Evolutionary conservation across 371 early-diverging fungal species (phyloP).

Genomic region (Apophysomyces elegans): DNA sequence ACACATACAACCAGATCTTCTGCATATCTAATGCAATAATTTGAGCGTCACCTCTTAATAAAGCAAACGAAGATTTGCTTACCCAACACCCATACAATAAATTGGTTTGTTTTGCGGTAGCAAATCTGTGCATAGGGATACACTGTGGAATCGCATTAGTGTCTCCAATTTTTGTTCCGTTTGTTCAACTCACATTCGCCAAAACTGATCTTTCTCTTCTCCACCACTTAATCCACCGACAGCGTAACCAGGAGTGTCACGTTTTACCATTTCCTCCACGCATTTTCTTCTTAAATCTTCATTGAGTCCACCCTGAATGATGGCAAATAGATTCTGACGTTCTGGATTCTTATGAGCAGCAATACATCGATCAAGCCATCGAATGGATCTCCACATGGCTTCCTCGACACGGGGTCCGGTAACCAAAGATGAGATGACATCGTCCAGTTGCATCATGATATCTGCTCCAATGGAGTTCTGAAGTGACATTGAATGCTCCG

Average conservation of each 20-base stretch:
- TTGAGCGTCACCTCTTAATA: conserved; percentile 41
- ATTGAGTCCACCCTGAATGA: conserved; percentile 94
- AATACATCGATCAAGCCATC: conserved; percentile 96
- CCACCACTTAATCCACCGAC: conserved; percentile 97
- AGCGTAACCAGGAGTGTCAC: conserved; percentile 91
- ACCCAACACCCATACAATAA: conserved; percentile 98
- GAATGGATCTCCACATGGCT: conserved; percentile 92
- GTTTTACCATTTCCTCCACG: conserved; percentile 86
- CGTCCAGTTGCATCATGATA: conserved; percentile 97
- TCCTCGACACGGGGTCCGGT: conserved; percentile 87
- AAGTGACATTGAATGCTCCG: conserved; percentile 91
- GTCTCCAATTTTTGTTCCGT: not conserved
- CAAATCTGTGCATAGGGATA: conserved; percentile 82
- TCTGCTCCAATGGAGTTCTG: conserved; percentile 97
- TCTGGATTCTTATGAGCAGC: conserved; percentile 75
- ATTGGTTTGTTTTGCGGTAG: conserved; percentile 88
- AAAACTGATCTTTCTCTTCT: conserved; percentile 93
- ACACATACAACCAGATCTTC: conserved; percentile 93
- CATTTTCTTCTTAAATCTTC: conserved; percentile 76
- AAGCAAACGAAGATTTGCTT: conserved; percentile 14
- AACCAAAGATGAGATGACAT: conserved; percentile 91
- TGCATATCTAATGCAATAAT: conserved; percentile 76
- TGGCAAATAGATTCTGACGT: conserved; percentile 92
- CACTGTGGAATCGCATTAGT: conserved; percentile 40
- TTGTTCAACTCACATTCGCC: conserved; percentile 66